Base-by-base conservation (phyloP, 306 rosid genomes). In the Echinosophora koreensis region DNA sequence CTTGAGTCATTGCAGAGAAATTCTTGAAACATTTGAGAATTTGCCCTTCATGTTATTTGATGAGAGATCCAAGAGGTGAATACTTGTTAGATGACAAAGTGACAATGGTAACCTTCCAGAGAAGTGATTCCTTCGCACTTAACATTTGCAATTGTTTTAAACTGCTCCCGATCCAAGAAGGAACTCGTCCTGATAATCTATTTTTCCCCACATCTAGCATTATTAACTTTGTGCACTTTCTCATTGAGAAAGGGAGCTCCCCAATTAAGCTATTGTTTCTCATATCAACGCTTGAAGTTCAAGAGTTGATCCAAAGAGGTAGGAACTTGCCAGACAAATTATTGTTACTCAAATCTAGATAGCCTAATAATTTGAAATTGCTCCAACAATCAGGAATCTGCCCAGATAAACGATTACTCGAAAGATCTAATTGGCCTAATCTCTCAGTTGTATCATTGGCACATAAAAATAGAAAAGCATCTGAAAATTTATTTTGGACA, bases 301-400 rank as follows among this genome's bases (percentile, higher is more conserved):
- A 60, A 60, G 37, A 16, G 27, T 5, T 32, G 70, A 47, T 15
- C 79, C 13, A 62, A 0, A 3, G 71, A 61, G 10, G 49, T 0
- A 4, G 71, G 71, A 11, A 62, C 13, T 74, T 16, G 35, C 63
- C 52, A 6, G 16, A 62, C 9, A 63, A 75, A 50, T 47, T 62
- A 14, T 74, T 74, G 14, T 49, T 50, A 34, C 71, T 62, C 30
- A 74, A 16, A n/a, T 74, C 71, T 6, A 74, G 2, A 7, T 16
- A 50, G 1, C 1, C 22, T 49, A 74, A 74, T 12, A 8, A 35
- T 35, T 49, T 62, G 50, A 74, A 62, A 11, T 7, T 11, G 6
- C n/a, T 1, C 79, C 71, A 73, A 74, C 71, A 62, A 47, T 74
- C 10, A 6, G 63, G 79, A 62, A 73, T 50, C 1, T 58, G 59